Conservation (phyloP, 2,329 filamentous ascomycete genomes). For the Dothistroma septosporum region DNA sequence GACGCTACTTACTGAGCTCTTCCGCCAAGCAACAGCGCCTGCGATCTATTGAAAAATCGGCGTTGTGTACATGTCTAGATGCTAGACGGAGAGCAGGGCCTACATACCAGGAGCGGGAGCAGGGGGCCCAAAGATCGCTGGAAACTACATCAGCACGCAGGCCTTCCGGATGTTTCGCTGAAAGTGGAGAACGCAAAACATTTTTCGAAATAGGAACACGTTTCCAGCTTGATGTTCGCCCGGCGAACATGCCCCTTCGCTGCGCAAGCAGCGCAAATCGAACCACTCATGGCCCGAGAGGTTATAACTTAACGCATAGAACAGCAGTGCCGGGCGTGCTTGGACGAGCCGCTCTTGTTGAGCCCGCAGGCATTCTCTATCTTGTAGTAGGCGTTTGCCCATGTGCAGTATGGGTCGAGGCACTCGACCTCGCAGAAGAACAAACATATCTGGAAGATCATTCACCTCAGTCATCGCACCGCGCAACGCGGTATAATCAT, state of each 20-base stretch:
- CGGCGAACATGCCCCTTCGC: too few species aligned
- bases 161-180: neutral
- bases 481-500: neutral
- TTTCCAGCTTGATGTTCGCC: too few species aligned
- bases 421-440: neutral
- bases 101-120: neutral
- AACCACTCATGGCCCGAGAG: too few species aligned
- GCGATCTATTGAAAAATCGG: neutral
- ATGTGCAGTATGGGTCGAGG: neutral
- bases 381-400: neutral
- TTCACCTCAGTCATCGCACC: neutral
- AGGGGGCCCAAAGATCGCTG: neutral
- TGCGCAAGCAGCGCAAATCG: too few species aligned
- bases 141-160: neutral
- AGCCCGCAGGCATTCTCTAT: too few species aligned
- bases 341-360: too few species aligned
- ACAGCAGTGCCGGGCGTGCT: too few species aligned
- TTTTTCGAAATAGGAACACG: too few species aligned
- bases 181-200: neutral
- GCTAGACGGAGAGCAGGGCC: neutral
- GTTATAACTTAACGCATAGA: too few species aligned
- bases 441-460: neutral
- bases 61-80: neutral
- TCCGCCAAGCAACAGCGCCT: neutral
- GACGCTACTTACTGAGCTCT: neutral